Evolutionary conservation across 164 flowering plant genomes (phyloP), one percentile per base, ranked within the genome.

Genomic region (Annona squamosa): DNA sequence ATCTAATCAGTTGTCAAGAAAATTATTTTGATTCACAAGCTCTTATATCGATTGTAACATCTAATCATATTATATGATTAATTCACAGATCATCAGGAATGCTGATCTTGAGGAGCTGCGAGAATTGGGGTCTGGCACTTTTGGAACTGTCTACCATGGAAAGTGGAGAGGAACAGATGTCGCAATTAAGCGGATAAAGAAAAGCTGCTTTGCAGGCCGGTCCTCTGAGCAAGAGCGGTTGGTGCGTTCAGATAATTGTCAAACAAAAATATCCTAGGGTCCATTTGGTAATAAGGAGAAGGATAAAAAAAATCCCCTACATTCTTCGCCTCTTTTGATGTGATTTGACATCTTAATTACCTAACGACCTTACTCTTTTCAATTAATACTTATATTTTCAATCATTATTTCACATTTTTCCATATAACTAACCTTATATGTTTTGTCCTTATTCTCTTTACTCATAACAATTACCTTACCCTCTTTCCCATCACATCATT

Each of bases 101-200:
- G 88, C 88, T 74, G 98, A 93, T 83, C 98, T 93, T 75, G 98
- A 93, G 81, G 98, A 93, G 76, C 79, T 87, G 67, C 75, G 86
- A 48, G 98, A 93, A 73, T 76, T 93, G 63, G 98, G 98, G 63
- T 90, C 94, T 78, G 98, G 98, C 69, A 90, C 98, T 42, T 93
- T 85, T 84, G 98, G 98, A 70, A 93, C 98, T 68, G 98, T 93
- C 70, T 93, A 85, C 76, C 91, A 91, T 85, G 98, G 98, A 69
- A 91, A 85, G 75, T 93, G 98, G 98, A 81, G 94, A 67, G 98
- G 98, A 77, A 78, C 98, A 73, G 96, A 91, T 86, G 93, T 93
- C 81, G 98, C 98, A 61, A 93, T 93, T 63, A 93, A 93, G 80
- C 86, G 94, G 84, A 87, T 93, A 19, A 93, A 87, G 77, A 91